Conservation (phyloP, 2,329 filamentous ascomycete species). For the Seiridium cupressi region DNA sequence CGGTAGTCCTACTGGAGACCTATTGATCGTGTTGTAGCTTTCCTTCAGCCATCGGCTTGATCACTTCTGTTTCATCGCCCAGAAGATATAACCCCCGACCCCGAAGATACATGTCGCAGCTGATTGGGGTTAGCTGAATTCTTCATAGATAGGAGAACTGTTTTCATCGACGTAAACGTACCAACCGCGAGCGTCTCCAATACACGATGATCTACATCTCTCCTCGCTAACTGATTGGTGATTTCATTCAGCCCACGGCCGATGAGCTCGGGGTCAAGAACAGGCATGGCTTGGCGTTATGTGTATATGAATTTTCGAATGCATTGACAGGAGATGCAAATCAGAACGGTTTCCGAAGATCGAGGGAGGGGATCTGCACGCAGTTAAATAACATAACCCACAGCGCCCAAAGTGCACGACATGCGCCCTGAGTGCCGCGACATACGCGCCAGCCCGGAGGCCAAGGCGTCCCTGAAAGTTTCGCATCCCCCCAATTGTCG, state of each 20-base stretch:
- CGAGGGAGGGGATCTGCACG: background rate
- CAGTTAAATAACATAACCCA: background rate
- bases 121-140: background rate
- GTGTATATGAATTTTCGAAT: background rate
- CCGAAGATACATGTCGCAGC: slow-evolving; percentile 7
- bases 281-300: background rate
- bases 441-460: background rate
- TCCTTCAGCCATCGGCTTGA: background rate
- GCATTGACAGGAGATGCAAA: background rate
- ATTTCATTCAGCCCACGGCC: slow-evolving; percentile 4
- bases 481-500: background rate
- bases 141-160: background rate
- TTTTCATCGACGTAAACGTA: background rate
- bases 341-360: no score
- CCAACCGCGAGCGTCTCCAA: slow-evolving; percentile 5
- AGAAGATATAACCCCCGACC: slow-evolving; percentile 4
- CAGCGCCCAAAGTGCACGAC: background rate
- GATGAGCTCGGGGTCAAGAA: slow-evolving; percentile 2
- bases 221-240: background rate
- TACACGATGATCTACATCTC: slow-evolving; percentile 3
- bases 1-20: background rate
- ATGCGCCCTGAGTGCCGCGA: background rate
- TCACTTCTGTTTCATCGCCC: slow-evolving; percentile 7
- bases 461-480: background rate
- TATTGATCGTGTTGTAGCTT: background rate